Conservation (phyloP, 192 early-diverging fungal genomes). For the Podila verticillata region DNA sequence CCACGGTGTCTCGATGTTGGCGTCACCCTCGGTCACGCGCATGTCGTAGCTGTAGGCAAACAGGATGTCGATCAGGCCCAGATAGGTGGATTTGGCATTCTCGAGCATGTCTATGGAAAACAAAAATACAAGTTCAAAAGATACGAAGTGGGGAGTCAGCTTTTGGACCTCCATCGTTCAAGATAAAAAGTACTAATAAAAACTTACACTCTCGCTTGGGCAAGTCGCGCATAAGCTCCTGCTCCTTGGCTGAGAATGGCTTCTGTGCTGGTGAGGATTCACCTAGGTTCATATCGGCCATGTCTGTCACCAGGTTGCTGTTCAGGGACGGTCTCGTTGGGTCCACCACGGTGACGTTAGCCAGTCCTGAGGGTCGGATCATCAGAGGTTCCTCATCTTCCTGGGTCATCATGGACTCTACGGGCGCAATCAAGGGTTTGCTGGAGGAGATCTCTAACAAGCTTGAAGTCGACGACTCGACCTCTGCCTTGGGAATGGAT, state of each 20-base stretch:
- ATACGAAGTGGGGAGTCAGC: no score
- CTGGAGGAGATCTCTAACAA: neutral
- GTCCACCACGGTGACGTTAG: conserved; percentile 23
- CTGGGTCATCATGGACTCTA: neutral
- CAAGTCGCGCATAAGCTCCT: conserved; percentile 77
- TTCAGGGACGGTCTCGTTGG: conserved; percentile 8
- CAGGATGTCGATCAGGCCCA: conserved; percentile 90
- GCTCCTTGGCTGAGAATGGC: conserved; percentile 75
- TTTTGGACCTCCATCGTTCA: neutral
- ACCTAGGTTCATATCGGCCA: conserved; percentile 35
- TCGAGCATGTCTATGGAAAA: conserved; percentile 66
- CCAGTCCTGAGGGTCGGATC: conserved; percentile 11
- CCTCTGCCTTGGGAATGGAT: conserved; percentile 1
- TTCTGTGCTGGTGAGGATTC: conserved; percentile 6
- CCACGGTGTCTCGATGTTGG: conserved; percentile 91
- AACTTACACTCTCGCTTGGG: conserved; percentile 80
- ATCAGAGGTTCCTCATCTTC: neutral
- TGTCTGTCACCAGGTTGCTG: conserved; percentile 10
- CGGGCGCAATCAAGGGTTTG: neutral
- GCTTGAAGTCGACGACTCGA: neutral
- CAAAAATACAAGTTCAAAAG: neutral
- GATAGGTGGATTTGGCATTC: conserved; percentile 74
- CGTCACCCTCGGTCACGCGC: conserved; percentile 84
- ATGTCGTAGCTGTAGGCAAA: conserved; percentile 93
- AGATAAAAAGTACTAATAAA: neutral